Base-by-base conservation (phyloP, 192 early-diverging fungal genomes). In the Chytriomyces sp. region DNA sequence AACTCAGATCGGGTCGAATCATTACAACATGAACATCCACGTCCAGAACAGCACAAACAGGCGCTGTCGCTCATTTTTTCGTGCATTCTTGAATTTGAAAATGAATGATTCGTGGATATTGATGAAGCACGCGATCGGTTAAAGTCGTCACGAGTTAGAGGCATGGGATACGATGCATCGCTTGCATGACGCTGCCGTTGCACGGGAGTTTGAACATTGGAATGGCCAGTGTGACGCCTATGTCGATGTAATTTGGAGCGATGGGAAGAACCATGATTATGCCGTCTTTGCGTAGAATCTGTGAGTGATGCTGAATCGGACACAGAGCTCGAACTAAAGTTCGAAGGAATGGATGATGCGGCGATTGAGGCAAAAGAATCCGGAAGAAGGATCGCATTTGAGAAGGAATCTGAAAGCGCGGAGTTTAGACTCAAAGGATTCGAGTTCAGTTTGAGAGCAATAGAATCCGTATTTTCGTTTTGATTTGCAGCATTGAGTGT, bases 11-110 rank as follows among this genome's bases (percentile, higher is more conserved):
- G 68, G 45, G 67, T 69, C 10, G n/a, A 20, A 9, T 63, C 43
- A 49, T 67, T 69, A 60, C 76, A 70, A 69, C 80, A 75, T 35
- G 71, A 28, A 68, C 71, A 77, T 57, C 71, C 53, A 18, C 49
- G 35, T 77, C 75, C 50, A 44, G 18, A n/a, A 50, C 73, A 75
- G 44, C 73, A 75, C 13, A 75, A 45, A 66, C 73, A 75, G 13
- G 2, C 46, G 11, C 67, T 59, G 20, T 57, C 53, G 16, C 53
- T 20, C 53, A 57, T 20, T 57, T 57, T 57, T 20, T 20, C 53
- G 53, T 35, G 35, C 35, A 35, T 35, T 35, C 35, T 35, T 35
- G 35, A 35, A 35, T 35, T 35, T 35, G 35, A 35, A 20, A 57
- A 20, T 13, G 20, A 57, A 57, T 20, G 53, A 20, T 57, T 57